A percentile compares a stretch with the other conserved stretches of the same genome.
phyloP scores from a whole-genome alignment of 768 basidiomycete genomes.

The Leccinellum luteum region DNA sequence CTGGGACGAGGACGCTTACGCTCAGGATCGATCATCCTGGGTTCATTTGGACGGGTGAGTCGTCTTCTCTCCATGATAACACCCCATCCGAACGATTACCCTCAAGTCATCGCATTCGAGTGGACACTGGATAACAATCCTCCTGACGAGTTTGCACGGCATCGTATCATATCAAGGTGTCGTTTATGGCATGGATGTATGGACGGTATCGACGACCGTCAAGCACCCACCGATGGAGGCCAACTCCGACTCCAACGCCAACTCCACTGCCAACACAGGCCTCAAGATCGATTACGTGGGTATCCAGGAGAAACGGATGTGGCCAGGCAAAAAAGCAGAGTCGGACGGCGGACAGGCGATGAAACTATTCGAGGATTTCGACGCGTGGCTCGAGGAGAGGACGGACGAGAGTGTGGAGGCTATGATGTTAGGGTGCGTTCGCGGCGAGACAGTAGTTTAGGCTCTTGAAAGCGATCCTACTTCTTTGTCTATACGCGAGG shows the following conservation, averaged over 20 bases:
- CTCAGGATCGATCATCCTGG: conserved; percentile 74
- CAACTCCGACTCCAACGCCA: neutral
- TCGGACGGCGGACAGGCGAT: conserved; percentile 57
- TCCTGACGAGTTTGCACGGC: conserved; percentile 69
- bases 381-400: conserved; percentile 67
- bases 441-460: conserved; percentile 50
- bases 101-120: conserved; percentile 74
- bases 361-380: conserved; percentile 70
- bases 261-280: too few species aligned
- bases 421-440: conserved; percentile 67
- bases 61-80: too few species aligned
- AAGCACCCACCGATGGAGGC: conserved; percentile 39
- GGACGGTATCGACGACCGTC: conserved; percentile 70
- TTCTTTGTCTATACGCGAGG: neutral
- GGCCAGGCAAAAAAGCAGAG: conserved; percentile 65
- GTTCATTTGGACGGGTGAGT: conserved; percentile 82
- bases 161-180: conserved; percentile 94
- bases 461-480: neutral
- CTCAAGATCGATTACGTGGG: conserved; percentile 76
- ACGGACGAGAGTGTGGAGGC: conserved; percentile 67
- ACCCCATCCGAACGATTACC: too few species aligned
- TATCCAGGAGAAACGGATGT: conserved; percentile 80
- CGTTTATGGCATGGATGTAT: conserved; percentile 72
- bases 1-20: conserved; percentile 68
- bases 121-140: conserved; percentile 85